Evolutionary conservation across 2,329 filamentous ascomycete species (phyloP), one percentile per base, ranked within the genome.

Genomic region (Juglanconis oblonga): DNA sequence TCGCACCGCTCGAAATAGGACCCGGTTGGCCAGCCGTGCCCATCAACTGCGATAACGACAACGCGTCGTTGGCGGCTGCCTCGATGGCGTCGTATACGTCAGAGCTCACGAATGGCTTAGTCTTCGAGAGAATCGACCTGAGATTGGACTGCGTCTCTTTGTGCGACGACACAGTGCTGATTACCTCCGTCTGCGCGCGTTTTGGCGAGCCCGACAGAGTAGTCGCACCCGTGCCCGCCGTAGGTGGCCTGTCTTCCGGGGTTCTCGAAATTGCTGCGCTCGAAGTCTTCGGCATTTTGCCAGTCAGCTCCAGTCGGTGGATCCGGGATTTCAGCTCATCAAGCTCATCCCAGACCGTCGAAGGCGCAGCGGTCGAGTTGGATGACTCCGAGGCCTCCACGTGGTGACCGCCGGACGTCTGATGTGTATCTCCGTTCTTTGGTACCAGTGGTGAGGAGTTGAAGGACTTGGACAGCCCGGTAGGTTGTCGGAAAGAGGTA

Each of bases 291-390:
- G 93, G 92, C 38, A 95, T 78, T 74, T 96, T 97, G 61, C 93
- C 93, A 2, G 91, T 96, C 66, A 96, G 76, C 73, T 98, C 95
- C 9, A 99, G 83, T 62, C 92, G 90, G 67, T 91, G 88, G 67
- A 99, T 97, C 35, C 95, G 87, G 45, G 91, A 95, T 73, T 98
- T 98, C 51, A 99, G 78, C 65, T 98, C 95, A 67, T 98, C 95
- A 33, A 99, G 77, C 74, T 99, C 95, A 71, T 98, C 95, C 95
- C 95, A 99, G 3, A 99, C 91, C 0, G 92, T 97, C 2, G 92
- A 96, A 11, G 93, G 91, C 1, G 91, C 92, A 1, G 89, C 92
- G 0, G 91, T 95, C 0, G 95, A 98, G 38, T 90, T 82, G 0
- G 90, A 94, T 0, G 95, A 98, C 68, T 95, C 92, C 0, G 92